Evolutionary conservation across 768 basidiomycete genomes (phyloP), one percentile per base, ranked within the genome.

Genomic region (Calocybe gangraenosa): DNA sequence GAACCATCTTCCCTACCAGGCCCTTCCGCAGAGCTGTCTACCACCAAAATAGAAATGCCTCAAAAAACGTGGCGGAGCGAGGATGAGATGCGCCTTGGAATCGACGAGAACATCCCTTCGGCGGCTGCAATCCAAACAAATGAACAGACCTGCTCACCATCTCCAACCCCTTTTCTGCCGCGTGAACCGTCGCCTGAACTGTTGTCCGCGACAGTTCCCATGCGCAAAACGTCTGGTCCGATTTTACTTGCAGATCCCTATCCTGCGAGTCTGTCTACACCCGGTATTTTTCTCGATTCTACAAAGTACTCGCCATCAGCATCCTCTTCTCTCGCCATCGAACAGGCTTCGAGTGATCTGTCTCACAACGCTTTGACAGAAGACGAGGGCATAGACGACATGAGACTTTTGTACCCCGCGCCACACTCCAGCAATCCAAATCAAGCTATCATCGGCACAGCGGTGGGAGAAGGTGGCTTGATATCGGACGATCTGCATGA

Each of bases 261-360:
- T 50, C 75, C 75, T 1, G 70, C 70, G 38, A 72, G 69, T 48
- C 64, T 78, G 31, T 75, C 76, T 0, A 72, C 73, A 1, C 74
- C 73, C 11, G 49, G 61, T 14, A 20, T 39, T 13, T 33, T 51
- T 22, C 40, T 42, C 37, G 47, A 52, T 15, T 23, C 20, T n/a
- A 13, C 25, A 6, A 39, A 32, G 2, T 37, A 47, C 15, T 46
- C 46, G 9, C 38, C 43, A 17, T 58, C 44, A 15, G 65, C n/a
- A 55, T n/a, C 33, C 14, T 44, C 48, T 25, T n/a, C 34, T 35
- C 11, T 28, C 11, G 11, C 11, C 11, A 28, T 28, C 25, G 25
- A 28, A 6, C 25, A 28, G 25, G 25, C 5, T 11, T 28, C 25
- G 5, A 28, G 25, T 28, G 25, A 28, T 28, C 6, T 28, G 11